These are phyloP conservation scores for Vanderwaltozyma tropicalis DNA, from an alignment of 805 yeast genomes.

Conservation along the genomic window DNA sequence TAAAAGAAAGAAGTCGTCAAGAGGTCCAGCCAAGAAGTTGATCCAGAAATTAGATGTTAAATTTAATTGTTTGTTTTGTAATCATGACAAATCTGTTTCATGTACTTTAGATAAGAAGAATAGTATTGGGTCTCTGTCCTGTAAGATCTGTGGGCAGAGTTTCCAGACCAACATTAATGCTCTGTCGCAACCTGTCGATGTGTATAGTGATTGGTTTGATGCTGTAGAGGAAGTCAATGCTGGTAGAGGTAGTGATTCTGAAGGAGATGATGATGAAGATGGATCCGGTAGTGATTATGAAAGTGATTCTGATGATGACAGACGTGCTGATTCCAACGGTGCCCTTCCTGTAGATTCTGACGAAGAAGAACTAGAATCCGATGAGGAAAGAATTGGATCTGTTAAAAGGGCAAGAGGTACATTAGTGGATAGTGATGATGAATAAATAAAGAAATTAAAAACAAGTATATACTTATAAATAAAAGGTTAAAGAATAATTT, in stretches of 20 bases:
- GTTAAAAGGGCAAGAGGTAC: conserved; percentile 13
- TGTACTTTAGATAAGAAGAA: conserved; percentile 82
- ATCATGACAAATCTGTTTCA: conserved; percentile 85
- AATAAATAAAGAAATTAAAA: conserved; percentile 2
- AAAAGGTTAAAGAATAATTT: too few species aligned
- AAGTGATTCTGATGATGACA: conserved; percentile 29
- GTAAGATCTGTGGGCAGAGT: conserved; percentile 90
- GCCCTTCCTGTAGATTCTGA: conserved; percentile 8
- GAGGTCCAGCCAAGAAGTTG: conserved; percentile 69
- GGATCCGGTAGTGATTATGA: conserved; percentile 29
- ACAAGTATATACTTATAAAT: too few species aligned
- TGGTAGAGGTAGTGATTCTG: conserved; percentile 27
- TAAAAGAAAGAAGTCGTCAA: conserved; percentile 72
- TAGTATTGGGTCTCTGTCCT: conserved; percentile 71
- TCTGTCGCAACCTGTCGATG: conserved; percentile 79
- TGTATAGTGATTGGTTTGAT: conserved; percentile 96
- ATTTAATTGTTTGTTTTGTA: conserved; percentile 88
- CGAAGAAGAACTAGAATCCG: conserved; percentile 17
- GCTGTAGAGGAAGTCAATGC: conserved; percentile 66
- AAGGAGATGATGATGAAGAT: conserved; percentile 24
- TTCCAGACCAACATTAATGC: conserved; percentile 82
- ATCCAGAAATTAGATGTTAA: conserved; percentile 73
- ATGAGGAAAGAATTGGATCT: conserved; percentile 11
- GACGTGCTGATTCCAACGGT: conserved; percentile 2
- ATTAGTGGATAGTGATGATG: conserved; percentile 18